Evolutionary conservation across 352 stramenopile genomes (phyloP), one percentile per base, ranked within the genome.

Genomic region (Phytophthora multivora): DNA sequence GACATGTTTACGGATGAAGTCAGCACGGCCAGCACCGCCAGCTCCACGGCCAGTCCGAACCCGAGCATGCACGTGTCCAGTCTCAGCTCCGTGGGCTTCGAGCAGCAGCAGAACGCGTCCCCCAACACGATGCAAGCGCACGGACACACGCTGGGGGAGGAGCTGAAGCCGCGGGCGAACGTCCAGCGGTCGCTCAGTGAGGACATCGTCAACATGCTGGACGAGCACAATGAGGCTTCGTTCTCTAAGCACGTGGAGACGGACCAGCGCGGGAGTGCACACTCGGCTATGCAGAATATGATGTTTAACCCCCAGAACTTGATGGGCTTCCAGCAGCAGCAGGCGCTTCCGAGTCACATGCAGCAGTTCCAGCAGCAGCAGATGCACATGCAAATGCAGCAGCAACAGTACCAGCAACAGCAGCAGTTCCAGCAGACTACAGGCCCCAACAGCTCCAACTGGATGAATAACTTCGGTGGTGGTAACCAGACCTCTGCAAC

Each of bases 181-280:
- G 47, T 85, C 40, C 77, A 86, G 46, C 70, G 81, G 3, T 89
- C 80, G 25, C 66, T 91, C 9, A 93, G 84, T 42, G 84, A 93
- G 43, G 84, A 93, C 57, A 76, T 93, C n/a, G 82, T 85, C 52
- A 87, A 73, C 33, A 87, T 93, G 78, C 57, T 91, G 26, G 77
- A 90, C 55, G 80, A 89, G 3, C 65, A 57, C 16, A 75, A 75
- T 18, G 75, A 79, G n/a, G 59, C 71, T n/a, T 35, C 62, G 13
- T 71, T 74, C 33, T 53, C 51, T 30, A 77, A 75, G 57, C 65
- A 71, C 7, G 49, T 74, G 38, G 68, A 73, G n/a, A 28, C 28
- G n/a, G 52, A 71, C 1, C 54, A 54, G 18, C 47, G 60, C 0
- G 54, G 53, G 5, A 51, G 65, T n/a, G 39, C 28, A 8, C 28